Evolutionary conservation across 1,284 basidiomycete species (phyloP).

Genomic region (Cryptococcus jaspeensis): DNA sequence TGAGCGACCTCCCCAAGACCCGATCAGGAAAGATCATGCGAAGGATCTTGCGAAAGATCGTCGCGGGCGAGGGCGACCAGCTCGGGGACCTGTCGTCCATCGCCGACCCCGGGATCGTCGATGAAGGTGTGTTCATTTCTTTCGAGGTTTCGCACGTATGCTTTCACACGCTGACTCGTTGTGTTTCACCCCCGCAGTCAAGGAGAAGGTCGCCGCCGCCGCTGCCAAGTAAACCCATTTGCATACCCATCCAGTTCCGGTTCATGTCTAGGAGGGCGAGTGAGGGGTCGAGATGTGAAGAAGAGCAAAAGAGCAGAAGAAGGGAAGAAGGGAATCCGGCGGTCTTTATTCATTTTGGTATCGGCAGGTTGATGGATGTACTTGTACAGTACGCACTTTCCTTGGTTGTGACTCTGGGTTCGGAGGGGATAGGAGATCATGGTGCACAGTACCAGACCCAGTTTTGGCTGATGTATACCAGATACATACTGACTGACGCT

Average conservation of each 20-base stretch:
- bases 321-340: background rate
- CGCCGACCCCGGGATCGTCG: constrained; percentile 80
- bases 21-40: constrained; percentile 96
- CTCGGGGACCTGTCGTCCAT: constrained; percentile 89
- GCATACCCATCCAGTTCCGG: background rate
- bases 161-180: background rate
- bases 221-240: background rate
- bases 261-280: background rate
- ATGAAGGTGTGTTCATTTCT: constrained; percentile 63
- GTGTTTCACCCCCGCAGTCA: constrained; percentile 21
- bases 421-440: too few relatives aligned
- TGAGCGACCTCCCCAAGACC: constrained; percentile 90
- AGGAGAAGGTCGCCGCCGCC: constrained; percentile 16
- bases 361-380: too few relatives aligned
- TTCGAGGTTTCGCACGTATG: background rate
- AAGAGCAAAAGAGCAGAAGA: background rate
- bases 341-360: too few relatives aligned
- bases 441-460: too few relatives aligned
- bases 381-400: too few relatives aligned
- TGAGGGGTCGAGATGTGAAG: background rate
- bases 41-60: constrained; percentile 91
- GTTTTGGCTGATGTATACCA: too few relatives aligned
- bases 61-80: constrained; percentile 87
- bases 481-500: too few relatives aligned
- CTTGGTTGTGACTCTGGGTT: too few relatives aligned